These are phyloP conservation scores for Boletellus emodensis DNA, from an alignment of 768 basidiomycete genomes.

Conservation along the genomic window DNA sequence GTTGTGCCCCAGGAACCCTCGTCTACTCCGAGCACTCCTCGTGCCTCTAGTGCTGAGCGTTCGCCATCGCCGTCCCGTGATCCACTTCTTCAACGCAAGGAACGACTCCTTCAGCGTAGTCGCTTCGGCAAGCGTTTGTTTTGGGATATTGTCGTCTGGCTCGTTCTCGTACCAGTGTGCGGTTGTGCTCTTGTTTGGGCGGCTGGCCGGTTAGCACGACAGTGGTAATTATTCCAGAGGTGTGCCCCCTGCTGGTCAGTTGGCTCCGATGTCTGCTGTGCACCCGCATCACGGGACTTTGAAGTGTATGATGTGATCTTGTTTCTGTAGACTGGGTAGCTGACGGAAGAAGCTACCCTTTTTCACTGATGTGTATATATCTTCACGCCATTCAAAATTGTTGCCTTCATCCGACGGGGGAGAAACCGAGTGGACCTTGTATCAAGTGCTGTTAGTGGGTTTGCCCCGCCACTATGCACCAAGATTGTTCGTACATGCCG, in stretches of 20 bases:
- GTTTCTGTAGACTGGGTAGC: slow-evolving; percentile 3
- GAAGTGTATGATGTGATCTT: neutral
- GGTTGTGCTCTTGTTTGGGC: slow-evolving; percentile 55
- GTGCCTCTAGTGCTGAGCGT: slow-evolving; percentile 11
- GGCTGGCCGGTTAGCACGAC: slow-evolving; percentile 45
- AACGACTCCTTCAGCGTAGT: slow-evolving; percentile 72
- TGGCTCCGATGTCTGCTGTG: neutral
- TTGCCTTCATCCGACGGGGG: neutral
- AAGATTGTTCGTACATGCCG: neutral
- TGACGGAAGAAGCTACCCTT: neutral
- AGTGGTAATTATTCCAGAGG: slow-evolving; percentile 43
- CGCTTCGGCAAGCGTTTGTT: slow-evolving; percentile 67
- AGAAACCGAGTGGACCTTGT: too few relatives aligned
- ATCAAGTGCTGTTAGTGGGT: neutral
- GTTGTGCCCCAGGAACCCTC: slow-evolving; percentile 56
- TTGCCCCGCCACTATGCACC: neutral
- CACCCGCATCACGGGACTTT: slow-evolving; percentile 5
- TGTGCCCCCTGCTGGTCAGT: slow-evolving; percentile 4
- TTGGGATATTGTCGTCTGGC: slow-evolving; percentile 84
- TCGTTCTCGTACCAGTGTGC: slow-evolving; percentile 61
- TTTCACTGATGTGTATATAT: neutral
- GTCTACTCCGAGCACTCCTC: slow-evolving; percentile 20
- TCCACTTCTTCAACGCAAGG: slow-evolving; percentile 82
- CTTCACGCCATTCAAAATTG: neutral
- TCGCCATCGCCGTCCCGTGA: slow-evolving; percentile 41